Conservation (phyloP, 129 eudicot genomes). For the Helianthus tuberosus region DNA sequence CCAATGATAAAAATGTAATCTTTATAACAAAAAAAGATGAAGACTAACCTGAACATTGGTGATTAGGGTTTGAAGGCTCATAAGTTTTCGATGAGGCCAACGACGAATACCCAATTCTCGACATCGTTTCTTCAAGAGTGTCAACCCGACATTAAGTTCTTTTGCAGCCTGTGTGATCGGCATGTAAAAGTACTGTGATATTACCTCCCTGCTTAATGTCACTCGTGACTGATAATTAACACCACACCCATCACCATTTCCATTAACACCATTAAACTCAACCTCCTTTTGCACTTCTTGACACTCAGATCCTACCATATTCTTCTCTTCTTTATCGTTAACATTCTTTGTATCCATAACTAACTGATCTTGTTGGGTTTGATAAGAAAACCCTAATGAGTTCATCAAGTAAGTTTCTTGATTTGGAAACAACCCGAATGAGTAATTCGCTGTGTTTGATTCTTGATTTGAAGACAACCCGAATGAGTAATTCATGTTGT, state of each 20-base stretch:
- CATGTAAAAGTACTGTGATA: conserved; percentile 76
- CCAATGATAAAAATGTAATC: not conserved
- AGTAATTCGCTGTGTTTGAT: too few relatives aligned
- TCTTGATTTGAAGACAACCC: too few relatives aligned
- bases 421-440: conserved; percentile 6
- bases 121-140: conserved; percentile 82
- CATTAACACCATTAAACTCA: conserved; percentile 3
- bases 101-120: conserved; percentile 78
- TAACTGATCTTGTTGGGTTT: conserved; percentile 12
- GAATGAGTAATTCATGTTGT: too few relatives aligned
- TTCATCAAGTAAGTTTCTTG: conserved; percentile 24
- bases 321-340: conserved; percentile 9
- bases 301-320: not conserved
- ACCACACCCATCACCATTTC: conserved; percentile 1
- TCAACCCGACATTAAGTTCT: conserved; percentile 82
- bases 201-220: conserved; percentile 46
- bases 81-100: conserved; percentile 92
- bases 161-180: conserved; percentile 86
- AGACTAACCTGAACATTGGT: conserved; percentile 68
- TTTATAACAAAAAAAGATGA: not conserved
- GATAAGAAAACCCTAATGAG: conserved; percentile 21
- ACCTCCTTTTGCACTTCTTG: conserved; percentile 2
- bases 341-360: not conserved
- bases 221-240: conserved; percentile 14
- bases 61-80: conserved; percentile 86